A percentile compares a stretch with the other conserved stretches of the same genome.
These are phyloP conservation scores for Venturia effusa DNA, from an alignment of 2,329 filamentous ascomycete species.

Conservation along the genomic window DNA sequence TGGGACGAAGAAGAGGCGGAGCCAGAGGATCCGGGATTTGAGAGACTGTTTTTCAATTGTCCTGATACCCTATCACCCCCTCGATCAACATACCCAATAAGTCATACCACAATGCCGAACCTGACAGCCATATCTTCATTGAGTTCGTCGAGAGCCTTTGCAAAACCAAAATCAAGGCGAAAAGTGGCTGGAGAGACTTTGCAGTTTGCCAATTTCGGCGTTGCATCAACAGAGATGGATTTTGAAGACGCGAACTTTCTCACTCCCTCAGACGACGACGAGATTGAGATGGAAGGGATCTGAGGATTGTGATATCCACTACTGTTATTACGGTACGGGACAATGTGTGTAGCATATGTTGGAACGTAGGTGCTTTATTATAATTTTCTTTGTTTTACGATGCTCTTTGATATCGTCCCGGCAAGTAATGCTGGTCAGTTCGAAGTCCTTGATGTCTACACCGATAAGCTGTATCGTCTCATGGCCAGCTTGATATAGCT, in stretches of 20 bases:
- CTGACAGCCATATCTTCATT: slow-evolving; percentile 2
- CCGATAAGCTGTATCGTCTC: not conserved
- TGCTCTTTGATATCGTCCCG: not conserved
- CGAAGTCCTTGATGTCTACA: not conserved
- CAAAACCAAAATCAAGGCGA: slow-evolving; percentile 11
- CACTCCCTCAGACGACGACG: slow-evolving; percentile 18
- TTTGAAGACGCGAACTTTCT: slow-evolving; percentile 60
- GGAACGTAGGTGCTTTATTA: not conserved
- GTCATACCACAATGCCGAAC: slow-evolving; percentile 13
- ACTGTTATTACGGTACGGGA: not conserved
- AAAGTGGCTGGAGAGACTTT: slow-evolving; percentile 25
- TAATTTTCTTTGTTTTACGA: not conserved
- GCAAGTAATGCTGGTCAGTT: not conserved
- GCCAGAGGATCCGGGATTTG: slow-evolving; percentile 27
- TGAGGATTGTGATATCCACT: not conserved
- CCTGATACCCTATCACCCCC: not conserved
- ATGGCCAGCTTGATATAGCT: no score
- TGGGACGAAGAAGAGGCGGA: slow-evolving; percentile 27
- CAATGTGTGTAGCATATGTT: not conserved
- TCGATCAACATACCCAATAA: slow-evolving; percentile 14
- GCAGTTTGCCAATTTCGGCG: slow-evolving; percentile 19
- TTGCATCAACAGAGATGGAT: slow-evolving; percentile 34
- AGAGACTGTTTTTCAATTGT: slow-evolving; percentile 7
- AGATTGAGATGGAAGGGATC: slow-evolving; percentile 14
- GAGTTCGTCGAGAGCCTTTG: not conserved